phyloP scores from a whole-genome alignment of 768 basidiomycete species.

The Pleurotus platypus region DNA sequence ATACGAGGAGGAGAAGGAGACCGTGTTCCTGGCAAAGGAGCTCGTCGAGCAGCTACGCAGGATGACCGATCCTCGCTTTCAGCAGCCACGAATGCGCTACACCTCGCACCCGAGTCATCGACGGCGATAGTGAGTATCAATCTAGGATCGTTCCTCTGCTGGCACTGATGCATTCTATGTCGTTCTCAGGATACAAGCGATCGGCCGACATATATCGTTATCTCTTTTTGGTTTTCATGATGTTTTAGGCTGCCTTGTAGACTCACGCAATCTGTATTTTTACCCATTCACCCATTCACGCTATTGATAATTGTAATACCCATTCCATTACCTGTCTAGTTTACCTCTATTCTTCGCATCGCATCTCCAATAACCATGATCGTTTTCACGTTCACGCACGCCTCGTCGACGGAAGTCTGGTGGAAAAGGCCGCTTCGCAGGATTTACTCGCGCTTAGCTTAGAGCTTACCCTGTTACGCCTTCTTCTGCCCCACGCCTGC shows the following conservation, averaged over 20 bases:
- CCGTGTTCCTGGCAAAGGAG: conserved; percentile 55
- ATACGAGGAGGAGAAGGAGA: conserved; percentile 58
- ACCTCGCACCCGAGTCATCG: conserved; percentile 4
- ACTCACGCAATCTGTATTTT: neutral
- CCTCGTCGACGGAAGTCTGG: too few relatives aligned
- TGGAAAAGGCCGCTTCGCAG: too few relatives aligned
- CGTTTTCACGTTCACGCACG: too few relatives aligned
- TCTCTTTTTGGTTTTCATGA: neutral
- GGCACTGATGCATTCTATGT: neutral
- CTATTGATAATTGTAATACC: too few relatives aligned
- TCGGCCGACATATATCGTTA: neutral
- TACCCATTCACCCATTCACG: neutral
- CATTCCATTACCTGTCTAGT: too few relatives aligned
- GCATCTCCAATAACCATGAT: too few relatives aligned
- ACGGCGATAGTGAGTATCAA: conserved; percentile 6
- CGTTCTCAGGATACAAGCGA: neutral
- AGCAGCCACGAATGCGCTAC: conserved; percentile 3
- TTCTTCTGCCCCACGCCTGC: too few relatives aligned
- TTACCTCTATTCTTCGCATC: too few relatives aligned
- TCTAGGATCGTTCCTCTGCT: neutral
- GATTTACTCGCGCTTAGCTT: too few relatives aligned
- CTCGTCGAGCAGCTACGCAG: conserved; percentile 41
- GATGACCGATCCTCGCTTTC: conserved; percentile 23
- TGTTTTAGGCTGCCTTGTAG: neutral
- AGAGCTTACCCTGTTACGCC: too few relatives aligned